Evolutionary conservation across 2,329 filamentous ascomycete species (phyloP), one percentile per base, ranked within the genome.

Genomic region (Alternaria arbusti): DNA sequence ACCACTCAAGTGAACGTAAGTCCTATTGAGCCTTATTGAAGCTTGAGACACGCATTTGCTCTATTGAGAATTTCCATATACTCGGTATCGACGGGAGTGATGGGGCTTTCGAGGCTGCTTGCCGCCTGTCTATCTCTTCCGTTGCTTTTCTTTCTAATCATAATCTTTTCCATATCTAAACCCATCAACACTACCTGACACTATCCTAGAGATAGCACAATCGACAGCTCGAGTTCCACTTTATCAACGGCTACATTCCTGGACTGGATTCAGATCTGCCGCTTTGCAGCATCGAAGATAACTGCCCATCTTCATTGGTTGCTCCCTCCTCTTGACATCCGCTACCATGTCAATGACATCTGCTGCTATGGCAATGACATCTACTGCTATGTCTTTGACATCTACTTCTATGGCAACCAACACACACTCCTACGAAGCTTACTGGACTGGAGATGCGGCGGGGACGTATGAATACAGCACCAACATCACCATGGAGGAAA

Each of bases 11-110:
- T 51, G 59, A 55, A 50, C 45, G 25, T 28, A 61, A 43, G 54
- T 64, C 54, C 68, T 74, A 73, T 73, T 74, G 67, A 74, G 28
- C 36, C 26, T 15, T 74, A 72, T 74, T 72, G 70, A 72, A 57
- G 52, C 55, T 61, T 69, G 63, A 68, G 63, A 70, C 65, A 69
- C 20, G 23, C 32, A n/a, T 23, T 3, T 3, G 12, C 7, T 25
- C 47, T 66, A 65, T 67, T 69, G 57, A 65, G 36, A 44, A 44
- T 36, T 15, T 26, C 40, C 25, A 40, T 44, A 57, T 26, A 36
- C n/a, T 49, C 45, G 15, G 40, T 50, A 22, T 28, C 36, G 49
- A 46, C 20, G 23, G 22, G 46, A 44, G 22, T 50, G 26, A 59
- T 52, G 43, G 36, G 57, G 22, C 9, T 5, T 17, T 20, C 22